phyloP scores from a whole-genome alignment of 495 filamentous ascomycete species.

The Tuber brumale region DNA sequence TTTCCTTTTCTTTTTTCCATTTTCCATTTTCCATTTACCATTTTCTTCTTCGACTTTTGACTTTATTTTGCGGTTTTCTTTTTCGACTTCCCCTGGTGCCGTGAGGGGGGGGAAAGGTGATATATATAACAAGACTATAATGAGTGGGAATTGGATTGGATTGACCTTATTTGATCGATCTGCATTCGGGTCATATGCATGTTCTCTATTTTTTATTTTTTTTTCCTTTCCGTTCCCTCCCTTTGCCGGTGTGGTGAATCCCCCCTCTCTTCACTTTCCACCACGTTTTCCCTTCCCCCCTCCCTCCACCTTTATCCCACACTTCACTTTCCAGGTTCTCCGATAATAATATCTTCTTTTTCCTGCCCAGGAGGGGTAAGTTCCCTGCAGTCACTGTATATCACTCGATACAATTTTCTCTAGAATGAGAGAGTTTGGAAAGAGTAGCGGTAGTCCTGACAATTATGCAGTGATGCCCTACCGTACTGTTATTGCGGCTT shows the following conservation, averaged over 20 bases:
- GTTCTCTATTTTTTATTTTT: background rate
- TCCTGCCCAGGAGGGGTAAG: background rate
- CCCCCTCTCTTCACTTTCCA: background rate
- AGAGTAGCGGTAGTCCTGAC: too few relatives aligned
- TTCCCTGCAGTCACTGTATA: background rate
- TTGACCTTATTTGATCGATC: background rate
- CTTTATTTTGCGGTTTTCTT: background rate
- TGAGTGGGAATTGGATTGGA: constrained; percentile 1
- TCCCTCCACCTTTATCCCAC: background rate
- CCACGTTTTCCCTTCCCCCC: background rate
- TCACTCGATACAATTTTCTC: background rate
- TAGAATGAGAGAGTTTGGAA: background rate
- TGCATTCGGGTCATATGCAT: background rate
- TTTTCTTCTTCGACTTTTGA: background rate
- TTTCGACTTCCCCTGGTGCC: background rate
- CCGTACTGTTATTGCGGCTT: too few relatives aligned
- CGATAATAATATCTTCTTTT: background rate
- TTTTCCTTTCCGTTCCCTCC: background rate
- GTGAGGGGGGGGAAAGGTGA: background rate
- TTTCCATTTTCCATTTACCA: background rate
- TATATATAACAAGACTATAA: constrained; percentile 3
- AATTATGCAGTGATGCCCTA: too few relatives aligned
- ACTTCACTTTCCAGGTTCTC: background rate
- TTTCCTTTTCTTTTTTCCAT: background rate
- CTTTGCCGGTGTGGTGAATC: background rate